Evolutionary conservation across 768 basidiomycete genomes (phyloP), one percentile per base, ranked within the genome.

Genomic region (Mycena filopes): DNA sequence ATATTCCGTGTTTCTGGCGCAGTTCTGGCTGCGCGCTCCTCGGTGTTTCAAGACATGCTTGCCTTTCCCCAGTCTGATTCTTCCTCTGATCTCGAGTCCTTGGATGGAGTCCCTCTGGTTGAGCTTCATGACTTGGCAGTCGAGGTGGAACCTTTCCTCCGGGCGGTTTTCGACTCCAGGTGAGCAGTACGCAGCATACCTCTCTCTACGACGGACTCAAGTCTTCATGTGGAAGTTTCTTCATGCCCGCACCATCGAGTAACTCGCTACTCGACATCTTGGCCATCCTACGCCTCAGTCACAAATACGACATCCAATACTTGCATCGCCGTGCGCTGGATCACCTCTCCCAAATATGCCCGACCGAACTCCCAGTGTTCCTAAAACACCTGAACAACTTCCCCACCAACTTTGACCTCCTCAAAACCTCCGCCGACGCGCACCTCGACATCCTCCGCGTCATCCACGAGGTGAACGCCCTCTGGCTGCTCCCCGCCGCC

Each of bases 121-220:
- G 50, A 54, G 51, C 51, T 61, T 10, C 49, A 61, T 13, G 60
- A 61, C 51, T n/a, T 23, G 25, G 60, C 60, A 0, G 50, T 6
- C 2, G 60, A 61, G 8, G 51, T 47, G 12, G 60, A 61, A 25
- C 43, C 51, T 16, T 61, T 61, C 54, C 51, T 61, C 3, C n/a
- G 43, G 12, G 51, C 60, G 9, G 47, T 61, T 10, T 61, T 61
- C 25, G 60, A 61, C 45, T 61, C 60, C 20, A 61, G 60, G 60
- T 61, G 11, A 8, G 51, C 13, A 21, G 18, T 15, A 16, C 20
- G n/a, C 13, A 20, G 13, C 10, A 12, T 15, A 11, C n/a, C n/a
- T 25, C 12, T 18, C 4, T 4, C 20, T 31, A 33, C 18, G 18
- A 11, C 5, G 47, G 15, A 28, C 29, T 41, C 18, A 38, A 41